These are phyloP conservation scores for Plantago lanceolata DNA, from an alignment of 305 asterid genomes.

Conservation along the genomic window DNA sequence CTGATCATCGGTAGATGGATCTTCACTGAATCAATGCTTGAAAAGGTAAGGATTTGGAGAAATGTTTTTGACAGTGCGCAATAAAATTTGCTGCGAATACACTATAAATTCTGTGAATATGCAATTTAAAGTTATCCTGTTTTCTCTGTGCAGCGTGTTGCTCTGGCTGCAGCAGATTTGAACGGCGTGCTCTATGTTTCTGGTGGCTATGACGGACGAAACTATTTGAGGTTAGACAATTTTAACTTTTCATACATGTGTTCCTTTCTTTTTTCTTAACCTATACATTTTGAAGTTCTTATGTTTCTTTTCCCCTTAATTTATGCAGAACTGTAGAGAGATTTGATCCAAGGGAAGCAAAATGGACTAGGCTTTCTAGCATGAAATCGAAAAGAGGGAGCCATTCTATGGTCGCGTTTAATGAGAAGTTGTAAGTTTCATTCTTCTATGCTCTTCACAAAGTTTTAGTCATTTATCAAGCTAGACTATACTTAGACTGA, in stretches of 20 bases:
- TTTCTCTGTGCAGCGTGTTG: conserved; percentile 44
- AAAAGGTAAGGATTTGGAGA: conserved; percentile 36
- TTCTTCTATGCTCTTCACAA: no score
- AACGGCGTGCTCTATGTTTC: conserved; percentile 52
- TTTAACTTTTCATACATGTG: neutral
- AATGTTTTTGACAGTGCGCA: no score
- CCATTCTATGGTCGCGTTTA: conserved; percentile 52
- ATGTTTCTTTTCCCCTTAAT: conserved; percentile 14
- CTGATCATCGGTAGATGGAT: conserved; percentile 52
- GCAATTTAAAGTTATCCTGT: no score
- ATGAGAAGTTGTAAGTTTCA: conserved; percentile 56
- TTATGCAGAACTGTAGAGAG: conserved; percentile 56
- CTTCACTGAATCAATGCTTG: conserved; percentile 41
- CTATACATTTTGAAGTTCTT: neutral
- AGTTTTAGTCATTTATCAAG: neutral
- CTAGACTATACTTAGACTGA: neutral
- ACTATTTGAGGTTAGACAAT: conserved; percentile 45
- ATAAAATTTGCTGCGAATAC: no score
- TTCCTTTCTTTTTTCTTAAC: neutral
- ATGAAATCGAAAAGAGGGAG: conserved; percentile 52
- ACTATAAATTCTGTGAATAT: no score
- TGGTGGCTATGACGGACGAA: conserved; percentile 63
- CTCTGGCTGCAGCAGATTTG: conserved; percentile 48
- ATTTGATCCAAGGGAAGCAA: conserved; percentile 58
- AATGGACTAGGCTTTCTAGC: conserved; percentile 43